Conservation (phyloP, 2,329 filamentous ascomycete species). For the Scortechinia acanthostroma region DNA sequence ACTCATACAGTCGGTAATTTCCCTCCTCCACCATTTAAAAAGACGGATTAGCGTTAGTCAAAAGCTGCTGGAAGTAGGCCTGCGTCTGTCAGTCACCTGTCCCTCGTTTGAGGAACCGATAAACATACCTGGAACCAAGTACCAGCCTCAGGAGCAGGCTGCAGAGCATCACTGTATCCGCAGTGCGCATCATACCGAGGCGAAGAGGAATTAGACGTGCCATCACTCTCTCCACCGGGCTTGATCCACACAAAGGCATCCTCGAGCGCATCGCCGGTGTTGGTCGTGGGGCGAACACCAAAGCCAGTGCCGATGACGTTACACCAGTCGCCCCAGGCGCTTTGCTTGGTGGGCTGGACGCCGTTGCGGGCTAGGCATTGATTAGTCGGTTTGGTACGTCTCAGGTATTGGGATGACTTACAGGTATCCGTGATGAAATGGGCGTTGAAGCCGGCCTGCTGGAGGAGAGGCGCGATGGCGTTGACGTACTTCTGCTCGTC, state of each 20-base stretch:
- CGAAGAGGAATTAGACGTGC: constrained; percentile 27
- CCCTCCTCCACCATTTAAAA: no score
- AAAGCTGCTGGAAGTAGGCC: no score
- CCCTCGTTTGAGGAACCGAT: no score
- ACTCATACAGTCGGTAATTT: no score
- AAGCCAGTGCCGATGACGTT: constrained; percentile 59
- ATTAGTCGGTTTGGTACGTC: constrained; percentile 35
- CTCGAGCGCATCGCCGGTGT: constrained; percentile 47
- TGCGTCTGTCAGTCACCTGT: no score
- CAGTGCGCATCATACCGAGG: constrained; percentile 41
- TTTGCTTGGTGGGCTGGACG: constrained; percentile 46
- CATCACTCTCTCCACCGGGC: constrained; percentile 46
- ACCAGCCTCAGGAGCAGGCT: no score
- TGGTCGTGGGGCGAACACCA: constrained; percentile 53
- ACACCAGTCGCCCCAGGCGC: constrained; percentile 61
- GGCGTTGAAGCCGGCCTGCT: constrained; percentile 28
- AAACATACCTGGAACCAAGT: no score
- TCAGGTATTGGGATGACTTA: constrained; percentile 30
- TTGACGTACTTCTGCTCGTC: constrained; percentile 32
- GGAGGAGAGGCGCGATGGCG: constrained; percentile 25
- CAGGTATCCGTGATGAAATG: constrained; percentile 32
- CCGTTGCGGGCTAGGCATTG: constrained; percentile 49
- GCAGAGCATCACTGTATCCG: constrained; percentile 32
- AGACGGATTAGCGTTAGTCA: no score
- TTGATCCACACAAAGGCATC: constrained; percentile 70